phyloP scores from a whole-genome alignment of 129 eudicot species.

The Chrysanthemum seticuspe region DNA sequence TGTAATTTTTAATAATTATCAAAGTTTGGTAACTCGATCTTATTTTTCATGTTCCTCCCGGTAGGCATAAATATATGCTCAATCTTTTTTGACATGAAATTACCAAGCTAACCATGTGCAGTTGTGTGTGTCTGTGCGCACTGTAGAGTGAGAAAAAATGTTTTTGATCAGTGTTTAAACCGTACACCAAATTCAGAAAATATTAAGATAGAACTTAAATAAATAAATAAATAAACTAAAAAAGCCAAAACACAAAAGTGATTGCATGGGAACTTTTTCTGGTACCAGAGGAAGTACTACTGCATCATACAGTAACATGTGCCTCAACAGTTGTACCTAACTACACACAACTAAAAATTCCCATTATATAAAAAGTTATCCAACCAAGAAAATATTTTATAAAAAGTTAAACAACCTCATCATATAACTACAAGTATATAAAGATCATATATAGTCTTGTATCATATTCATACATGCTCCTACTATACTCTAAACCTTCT shows the following conservation, averaged over 20 bases:
- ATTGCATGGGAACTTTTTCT: constrained; percentile 37
- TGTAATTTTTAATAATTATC: too few relatives aligned
- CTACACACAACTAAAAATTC: constrained; percentile 14
- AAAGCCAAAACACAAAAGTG: constrained; percentile 32
- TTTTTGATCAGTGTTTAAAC: constrained; percentile 11
- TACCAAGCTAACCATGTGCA: neutral
- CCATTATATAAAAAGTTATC: constrained; percentile 23
- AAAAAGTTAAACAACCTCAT: constrained; percentile 44
- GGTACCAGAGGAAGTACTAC: constrained; percentile 28
- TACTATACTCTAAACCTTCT: constrained; percentile 24
- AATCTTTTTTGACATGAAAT: neutral
- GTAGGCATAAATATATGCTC: too few relatives aligned
- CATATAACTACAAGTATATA: constrained; percentile 40
- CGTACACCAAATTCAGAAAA: constrained; percentile 4
- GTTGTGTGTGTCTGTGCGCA: neutral
- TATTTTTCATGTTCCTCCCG: too few relatives aligned
- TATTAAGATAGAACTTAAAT: constrained; percentile 9
- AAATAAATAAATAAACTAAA: constrained; percentile 14
- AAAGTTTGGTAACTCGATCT: too few relatives aligned
- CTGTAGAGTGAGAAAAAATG: neutral
- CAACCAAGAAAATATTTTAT: constrained; percentile 26
- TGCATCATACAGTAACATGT: constrained; percentile 25
- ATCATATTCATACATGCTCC: constrained; percentile 34
- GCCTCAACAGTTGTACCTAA: constrained; percentile 36
- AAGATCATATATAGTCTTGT: constrained; percentile 30